Percentiles rank a stretch among this genome's conserved stretches.
Conservation (phyloP, 169 alveolate genomes). For the Cryptosporidium canis region DNA sequence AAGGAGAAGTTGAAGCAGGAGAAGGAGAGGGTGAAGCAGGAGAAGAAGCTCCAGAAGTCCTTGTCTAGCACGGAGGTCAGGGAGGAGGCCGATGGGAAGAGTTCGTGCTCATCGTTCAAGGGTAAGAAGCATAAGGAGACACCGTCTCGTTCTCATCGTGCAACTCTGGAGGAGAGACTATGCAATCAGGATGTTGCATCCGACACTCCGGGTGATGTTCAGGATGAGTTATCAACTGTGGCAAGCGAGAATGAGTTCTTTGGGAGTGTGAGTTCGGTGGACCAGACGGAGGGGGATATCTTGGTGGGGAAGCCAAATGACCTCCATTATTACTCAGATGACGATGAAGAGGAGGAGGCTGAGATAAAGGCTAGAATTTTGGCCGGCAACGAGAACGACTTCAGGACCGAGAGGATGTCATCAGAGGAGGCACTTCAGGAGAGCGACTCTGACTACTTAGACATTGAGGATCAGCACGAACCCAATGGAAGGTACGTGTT, state of each 20-base stretch:
- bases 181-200: background rate
- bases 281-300: background rate
- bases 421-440: constrained; percentile 30
- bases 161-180: background rate
- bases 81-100: background rate
- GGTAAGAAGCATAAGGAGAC: background rate
- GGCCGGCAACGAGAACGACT: background rate
- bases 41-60: background rate
- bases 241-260: constrained; percentile 4
- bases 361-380: background rate
- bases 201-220: background rate
- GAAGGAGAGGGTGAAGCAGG: background rate
- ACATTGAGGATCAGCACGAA: background rate
- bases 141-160: background rate
- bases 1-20: background rate
- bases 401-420: constrained; percentile 35
- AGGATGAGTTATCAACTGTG: background rate
- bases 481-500: background rate
- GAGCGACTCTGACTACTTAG: constrained; percentile 39
- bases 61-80: background rate
- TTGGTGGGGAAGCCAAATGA: background rate
- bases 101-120: background rate
- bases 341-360: background rate
- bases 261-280: background rate
- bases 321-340: background rate